Conservation (phyloP, 768 basidiomycete species). For the Lentinula sp. region DNA sequence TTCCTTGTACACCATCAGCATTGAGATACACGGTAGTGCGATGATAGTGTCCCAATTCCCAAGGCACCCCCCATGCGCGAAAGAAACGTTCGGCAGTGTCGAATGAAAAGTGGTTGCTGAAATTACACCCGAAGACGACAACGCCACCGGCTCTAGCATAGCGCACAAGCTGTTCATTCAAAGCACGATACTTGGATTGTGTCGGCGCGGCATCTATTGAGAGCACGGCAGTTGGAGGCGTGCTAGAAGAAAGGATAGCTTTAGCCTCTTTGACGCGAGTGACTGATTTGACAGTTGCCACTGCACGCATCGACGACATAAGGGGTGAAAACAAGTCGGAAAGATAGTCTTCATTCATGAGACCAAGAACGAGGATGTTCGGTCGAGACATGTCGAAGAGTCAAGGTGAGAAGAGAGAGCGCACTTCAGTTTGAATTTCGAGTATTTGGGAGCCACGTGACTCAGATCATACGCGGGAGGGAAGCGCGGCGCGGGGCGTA, state of each 20-base stretch:
- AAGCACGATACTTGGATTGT: not conserved
- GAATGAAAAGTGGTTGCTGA: slow-evolving; percentile 11
- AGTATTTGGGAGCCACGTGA: not conserved
- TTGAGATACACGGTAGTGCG: slow-evolving; percentile 18
- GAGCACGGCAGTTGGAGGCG: slow-evolving; percentile 2
- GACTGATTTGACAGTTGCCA: not conserved
- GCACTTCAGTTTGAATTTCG: not conserved
- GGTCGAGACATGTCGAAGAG: not conserved
- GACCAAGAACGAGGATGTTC: not conserved
- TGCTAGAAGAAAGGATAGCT: not conserved
- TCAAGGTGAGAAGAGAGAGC: not conserved
- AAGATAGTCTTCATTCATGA: not conserved
- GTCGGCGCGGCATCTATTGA: not conserved
- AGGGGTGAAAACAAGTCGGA: not conserved
- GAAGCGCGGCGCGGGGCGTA: no score
- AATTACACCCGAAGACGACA: slow-evolving; percentile 14
- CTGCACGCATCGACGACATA: not conserved
- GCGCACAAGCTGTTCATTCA: not conserved
- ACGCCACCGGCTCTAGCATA: slow-evolving; percentile 15
- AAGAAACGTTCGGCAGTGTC: slow-evolving; percentile 5
- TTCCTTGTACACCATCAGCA: not conserved
- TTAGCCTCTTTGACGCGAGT: not conserved
- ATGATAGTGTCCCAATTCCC: slow-evolving; percentile 18
- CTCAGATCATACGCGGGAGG: not conserved
- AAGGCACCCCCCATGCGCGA: slow-evolving; percentile 13